Evolutionary conservation across 2,329 filamentous ascomycete genomes (phyloP).

Genomic region (Penicillium brasilianum): DNA sequence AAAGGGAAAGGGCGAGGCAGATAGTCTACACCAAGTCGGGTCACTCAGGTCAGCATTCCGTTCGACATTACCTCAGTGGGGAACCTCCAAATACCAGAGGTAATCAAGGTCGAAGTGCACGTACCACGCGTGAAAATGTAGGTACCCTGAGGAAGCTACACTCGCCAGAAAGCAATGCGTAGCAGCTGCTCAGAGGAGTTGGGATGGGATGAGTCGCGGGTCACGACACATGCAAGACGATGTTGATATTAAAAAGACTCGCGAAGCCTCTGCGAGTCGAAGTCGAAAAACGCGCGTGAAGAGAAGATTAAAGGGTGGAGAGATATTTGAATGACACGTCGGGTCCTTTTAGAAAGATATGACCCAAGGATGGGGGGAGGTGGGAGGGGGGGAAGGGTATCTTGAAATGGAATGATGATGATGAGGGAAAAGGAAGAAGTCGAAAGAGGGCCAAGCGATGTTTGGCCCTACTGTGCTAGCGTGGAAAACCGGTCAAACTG

Average conservation of each 20-base stretch:
- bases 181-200: slow-evolving; percentile 24
- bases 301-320: slow-evolving; percentile 18
- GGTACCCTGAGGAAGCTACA: slow-evolving; percentile 29
- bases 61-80: slow-evolving; percentile 38
- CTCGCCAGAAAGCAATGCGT: slow-evolving; percentile 26
- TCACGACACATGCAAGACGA: slow-evolving; percentile 31
- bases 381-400: slow-evolving; percentile 27
- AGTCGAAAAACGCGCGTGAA: slow-evolving; percentile 27
- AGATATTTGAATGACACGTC: slow-evolving; percentile 25
- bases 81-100: slow-evolving; percentile 40
- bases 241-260: slow-evolving; percentile 40
- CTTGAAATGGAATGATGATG: slow-evolving; percentile 36
- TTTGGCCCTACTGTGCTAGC: slow-evolving; percentile 50
- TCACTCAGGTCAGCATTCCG: slow-evolving; percentile 44
- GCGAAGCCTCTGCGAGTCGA: slow-evolving; percentile 32
- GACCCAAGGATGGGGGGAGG: slow-evolving; percentile 20
- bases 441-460: slow-evolving; percentile 47
- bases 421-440: slow-evolving; percentile 40
- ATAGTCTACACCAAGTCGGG: slow-evolving; percentile 36
- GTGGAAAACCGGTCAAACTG: slow-evolving; percentile 43
- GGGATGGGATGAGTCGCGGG: slow-evolving; percentile 25
- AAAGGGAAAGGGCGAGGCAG: slow-evolving; percentile 31
- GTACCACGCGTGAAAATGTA: slow-evolving; percentile 47
- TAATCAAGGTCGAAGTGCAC: slow-evolving; percentile 34
- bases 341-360: slow-evolving; percentile 19